phyloP scores from a whole-genome alignment of 2,329 filamentous ascomycete genomes.

The Pseudogymnoascus sp. region DNA sequence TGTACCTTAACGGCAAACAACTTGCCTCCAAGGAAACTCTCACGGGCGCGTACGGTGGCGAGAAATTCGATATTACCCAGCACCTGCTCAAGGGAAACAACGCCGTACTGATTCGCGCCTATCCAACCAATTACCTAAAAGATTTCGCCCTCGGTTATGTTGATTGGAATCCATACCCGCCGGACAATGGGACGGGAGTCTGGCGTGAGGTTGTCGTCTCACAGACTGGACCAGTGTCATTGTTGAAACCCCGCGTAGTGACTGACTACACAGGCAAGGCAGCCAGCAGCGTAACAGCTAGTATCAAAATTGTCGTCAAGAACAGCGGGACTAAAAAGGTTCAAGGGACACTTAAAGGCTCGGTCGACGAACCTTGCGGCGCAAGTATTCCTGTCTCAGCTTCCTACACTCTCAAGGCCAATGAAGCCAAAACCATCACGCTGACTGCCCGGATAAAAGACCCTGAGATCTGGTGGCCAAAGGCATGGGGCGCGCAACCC shows the following conservation, averaged over 20 bases:
- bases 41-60: constrained; percentile 48
- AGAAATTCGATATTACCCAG: constrained; percentile 45
- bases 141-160: constrained; percentile 53
- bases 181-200: constrained; percentile 54
- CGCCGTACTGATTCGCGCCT: constrained; percentile 42
- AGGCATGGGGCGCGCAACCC: constrained; percentile 48
- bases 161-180: constrained; percentile 54
- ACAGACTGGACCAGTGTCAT: constrained; percentile 42
- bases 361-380: constrained; percentile 17
- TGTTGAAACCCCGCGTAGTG: constrained; percentile 19
- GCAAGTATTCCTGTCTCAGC: constrained; percentile 23
- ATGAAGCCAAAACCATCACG: constrained; percentile 31
- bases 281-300: background rate
- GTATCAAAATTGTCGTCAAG: constrained; percentile 6
- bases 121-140: constrained; percentile 50
- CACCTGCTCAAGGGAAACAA: constrained; percentile 35
- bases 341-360: constrained; percentile 18
- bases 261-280: constrained; percentile 8
- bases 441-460: constrained; percentile 32
- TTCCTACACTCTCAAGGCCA: constrained; percentile 31
- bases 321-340: constrained; percentile 18
- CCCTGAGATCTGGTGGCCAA: constrained; percentile 54
- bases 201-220: constrained; percentile 52
- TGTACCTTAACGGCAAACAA: constrained; percentile 48
- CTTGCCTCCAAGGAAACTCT: constrained; percentile 42